A percentile compares a stretch with the other conserved stretches of the same genome.
Conservation (phyloP, 805 yeast genomes). For the Debaryomyces maramus region DNA sequence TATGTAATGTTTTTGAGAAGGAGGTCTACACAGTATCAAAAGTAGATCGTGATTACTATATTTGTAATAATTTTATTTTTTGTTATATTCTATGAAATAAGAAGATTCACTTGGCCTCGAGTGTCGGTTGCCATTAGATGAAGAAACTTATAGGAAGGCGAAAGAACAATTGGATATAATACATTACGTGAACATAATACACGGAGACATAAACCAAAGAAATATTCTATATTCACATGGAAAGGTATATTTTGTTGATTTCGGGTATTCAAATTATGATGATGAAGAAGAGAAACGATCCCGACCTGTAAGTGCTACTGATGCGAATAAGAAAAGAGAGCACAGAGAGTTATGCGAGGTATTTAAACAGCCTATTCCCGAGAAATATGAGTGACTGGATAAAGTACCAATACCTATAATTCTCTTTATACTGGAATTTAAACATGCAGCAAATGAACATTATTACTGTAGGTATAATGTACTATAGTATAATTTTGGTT, state of each 20-base stretch:
- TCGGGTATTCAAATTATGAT: conserved; percentile 1
- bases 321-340: background rate
- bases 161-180: background rate
- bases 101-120: no score
- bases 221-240: conserved; percentile 1
- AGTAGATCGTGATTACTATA: no score
- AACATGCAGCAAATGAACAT: no score
- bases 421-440: no score
- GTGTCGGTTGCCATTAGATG: background rate
- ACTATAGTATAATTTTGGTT: no score
- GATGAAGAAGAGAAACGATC: background rate
- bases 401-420: no score
- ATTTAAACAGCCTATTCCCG: background rate
- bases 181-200: conserved; percentile 1
- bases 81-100: no score
- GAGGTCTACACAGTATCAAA: no score
- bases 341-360: background rate
- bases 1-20: no score
- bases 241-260: conserved; percentile 1
- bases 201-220: conserved; percentile 1
- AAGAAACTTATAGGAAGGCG: background rate
- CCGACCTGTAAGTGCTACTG: background rate
- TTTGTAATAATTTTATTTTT: no score
- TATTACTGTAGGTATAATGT: no score
- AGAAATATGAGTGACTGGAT: background rate